phyloP scores from a whole-genome alignment of 2,329 filamentous ascomycete genomes.

The Pseudocercospora macadamiae region DNA sequence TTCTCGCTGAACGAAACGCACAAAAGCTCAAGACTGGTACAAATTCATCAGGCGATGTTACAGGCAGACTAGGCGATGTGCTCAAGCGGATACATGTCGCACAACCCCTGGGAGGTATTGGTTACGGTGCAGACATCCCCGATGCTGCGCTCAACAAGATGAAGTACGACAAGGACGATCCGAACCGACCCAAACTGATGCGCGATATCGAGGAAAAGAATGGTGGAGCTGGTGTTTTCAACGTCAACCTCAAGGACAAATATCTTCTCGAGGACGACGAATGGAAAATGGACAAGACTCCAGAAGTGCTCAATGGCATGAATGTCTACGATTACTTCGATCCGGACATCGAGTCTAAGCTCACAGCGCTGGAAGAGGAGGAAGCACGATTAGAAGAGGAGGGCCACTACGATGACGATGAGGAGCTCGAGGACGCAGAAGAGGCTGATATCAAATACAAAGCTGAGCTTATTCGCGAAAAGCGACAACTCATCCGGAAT shows the following conservation, averaged over 20 bases:
- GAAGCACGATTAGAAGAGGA: slow-evolving; percentile 90
- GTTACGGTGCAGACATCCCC: slow-evolving; percentile 75
- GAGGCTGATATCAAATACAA: slow-evolving; percentile 87
- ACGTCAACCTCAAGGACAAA: slow-evolving; percentile 84
- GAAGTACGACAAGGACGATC: slow-evolving; percentile 90
- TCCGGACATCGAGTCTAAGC: slow-evolving; percentile 91
- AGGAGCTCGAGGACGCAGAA: slow-evolving; percentile 82
- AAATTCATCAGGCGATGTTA: slow-evolving; percentile 72
- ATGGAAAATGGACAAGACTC: slow-evolving; percentile 96
- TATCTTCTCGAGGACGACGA: slow-evolving; percentile 85
- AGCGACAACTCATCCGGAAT: slow-evolving; percentile 88
- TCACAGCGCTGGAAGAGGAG: slow-evolving; percentile 89
- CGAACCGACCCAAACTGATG: slow-evolving; percentile 78
- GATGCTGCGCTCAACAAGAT: slow-evolving; percentile 77
- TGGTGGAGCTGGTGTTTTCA: slow-evolving; percentile 94
- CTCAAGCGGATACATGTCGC: slow-evolving; percentile 95
- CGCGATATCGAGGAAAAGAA: slow-evolving; percentile 89
- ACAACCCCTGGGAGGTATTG: slow-evolving; percentile 80
- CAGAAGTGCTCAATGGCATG: slow-evolving; percentile 91
- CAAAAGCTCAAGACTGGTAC: slow-evolving; percentile 92
- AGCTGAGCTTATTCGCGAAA: slow-evolving; percentile 93
- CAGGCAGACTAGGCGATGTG: slow-evolving; percentile 84
- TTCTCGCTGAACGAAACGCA: slow-evolving; percentile 89
- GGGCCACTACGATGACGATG: slow-evolving; percentile 84
- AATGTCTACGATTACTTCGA: slow-evolving; percentile 98